Evolutionary conservation across 1,284 basidiomycete species (phyloP).

Genomic region (Athelia sp.): DNA sequence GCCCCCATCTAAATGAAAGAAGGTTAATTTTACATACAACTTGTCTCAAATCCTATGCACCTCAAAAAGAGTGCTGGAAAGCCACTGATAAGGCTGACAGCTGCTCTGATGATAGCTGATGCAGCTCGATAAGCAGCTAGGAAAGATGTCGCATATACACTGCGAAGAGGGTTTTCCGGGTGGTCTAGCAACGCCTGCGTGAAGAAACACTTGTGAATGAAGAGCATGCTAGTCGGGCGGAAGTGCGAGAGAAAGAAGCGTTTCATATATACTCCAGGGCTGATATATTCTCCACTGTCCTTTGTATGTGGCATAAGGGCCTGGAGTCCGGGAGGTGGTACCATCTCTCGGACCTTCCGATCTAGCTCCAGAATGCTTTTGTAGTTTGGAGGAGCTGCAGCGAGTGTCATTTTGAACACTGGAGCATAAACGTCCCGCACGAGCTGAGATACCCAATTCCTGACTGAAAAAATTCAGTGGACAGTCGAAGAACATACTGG

Average conservation of each 20-base stretch:
- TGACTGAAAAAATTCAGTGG: conserved; percentile 14
- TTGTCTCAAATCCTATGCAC: not conserved
- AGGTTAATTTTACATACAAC: not conserved
- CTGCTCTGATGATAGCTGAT: conserved; percentile 50
- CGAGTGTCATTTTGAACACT: conserved; percentile 45
- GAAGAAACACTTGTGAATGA: conserved; percentile 58
- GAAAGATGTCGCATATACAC: conserved; percentile 60
- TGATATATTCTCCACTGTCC: conserved; percentile 28
- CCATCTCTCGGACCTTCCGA: conserved; percentile 46
- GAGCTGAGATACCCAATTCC: conserved; percentile 27
- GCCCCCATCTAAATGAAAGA: conserved; percentile 45
- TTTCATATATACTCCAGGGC: conserved; percentile 43
- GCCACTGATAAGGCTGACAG: conserved; percentile 20
- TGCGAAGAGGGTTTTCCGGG: conserved; percentile 54
- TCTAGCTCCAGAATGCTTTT: conserved; percentile 53
- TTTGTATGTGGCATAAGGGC: conserved; percentile 41
- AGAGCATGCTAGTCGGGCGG: conserved; percentile 41
- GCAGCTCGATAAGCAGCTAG: conserved; percentile 58
- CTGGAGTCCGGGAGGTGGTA: conserved; percentile 45
- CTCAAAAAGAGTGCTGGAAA: not conserved
- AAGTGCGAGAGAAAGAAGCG: conserved; percentile 44
- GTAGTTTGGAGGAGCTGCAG: conserved; percentile 46
- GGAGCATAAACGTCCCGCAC: conserved; percentile 22
- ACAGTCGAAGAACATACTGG: not conserved
- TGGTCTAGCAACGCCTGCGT: conserved; percentile 57